phyloP scores from a whole-genome alignment of 768 basidiomycete species.

The Naematelia encephala region DNA sequence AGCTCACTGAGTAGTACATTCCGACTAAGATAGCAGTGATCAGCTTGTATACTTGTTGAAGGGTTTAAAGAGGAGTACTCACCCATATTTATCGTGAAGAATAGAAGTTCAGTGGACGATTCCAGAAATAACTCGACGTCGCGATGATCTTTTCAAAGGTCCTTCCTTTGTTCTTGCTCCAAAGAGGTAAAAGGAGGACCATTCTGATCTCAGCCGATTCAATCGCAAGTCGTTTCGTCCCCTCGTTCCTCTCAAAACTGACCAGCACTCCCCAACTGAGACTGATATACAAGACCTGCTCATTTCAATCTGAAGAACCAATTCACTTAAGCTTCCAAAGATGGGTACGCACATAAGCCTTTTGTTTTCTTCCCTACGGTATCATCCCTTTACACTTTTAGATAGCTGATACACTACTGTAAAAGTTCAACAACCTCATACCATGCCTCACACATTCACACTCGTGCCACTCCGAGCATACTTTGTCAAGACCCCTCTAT shows the following conservation, averaged over 20 bases:
- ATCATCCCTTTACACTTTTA: too few species aligned
- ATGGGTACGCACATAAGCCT: too few species aligned
- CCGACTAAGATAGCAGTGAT: constrained; percentile 13
- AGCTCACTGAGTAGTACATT: constrained; percentile 25
- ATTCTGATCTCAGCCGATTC: constrained; percentile 1
- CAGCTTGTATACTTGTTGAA: background rate
- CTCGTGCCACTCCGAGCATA: constrained; percentile 19
- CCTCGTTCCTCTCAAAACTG: too few species aligned
- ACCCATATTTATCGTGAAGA: constrained; percentile 5
- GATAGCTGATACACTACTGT: too few species aligned
- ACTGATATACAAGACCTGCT: too few species aligned
- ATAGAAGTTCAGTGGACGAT: too few species aligned
- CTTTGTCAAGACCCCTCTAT: constrained; percentile 33
- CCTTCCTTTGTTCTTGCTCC: background rate
- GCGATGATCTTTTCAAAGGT: background rate
- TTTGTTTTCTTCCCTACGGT: too few species aligned
- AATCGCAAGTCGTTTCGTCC: too few species aligned
- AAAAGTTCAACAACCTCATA: constrained; percentile 17
- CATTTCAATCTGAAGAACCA: too few species aligned
- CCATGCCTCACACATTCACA: constrained; percentile 31
- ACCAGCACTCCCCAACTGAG: too few species aligned
- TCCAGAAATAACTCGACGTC: background rate
- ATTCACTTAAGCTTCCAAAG: too few species aligned
- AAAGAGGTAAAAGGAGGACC: background rate
- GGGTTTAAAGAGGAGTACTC: background rate